Evolutionary conservation across 352 stramenopile genomes (phyloP), one percentile per base, ranked within the genome.

Genomic region (Pythium chondricola): DNA sequence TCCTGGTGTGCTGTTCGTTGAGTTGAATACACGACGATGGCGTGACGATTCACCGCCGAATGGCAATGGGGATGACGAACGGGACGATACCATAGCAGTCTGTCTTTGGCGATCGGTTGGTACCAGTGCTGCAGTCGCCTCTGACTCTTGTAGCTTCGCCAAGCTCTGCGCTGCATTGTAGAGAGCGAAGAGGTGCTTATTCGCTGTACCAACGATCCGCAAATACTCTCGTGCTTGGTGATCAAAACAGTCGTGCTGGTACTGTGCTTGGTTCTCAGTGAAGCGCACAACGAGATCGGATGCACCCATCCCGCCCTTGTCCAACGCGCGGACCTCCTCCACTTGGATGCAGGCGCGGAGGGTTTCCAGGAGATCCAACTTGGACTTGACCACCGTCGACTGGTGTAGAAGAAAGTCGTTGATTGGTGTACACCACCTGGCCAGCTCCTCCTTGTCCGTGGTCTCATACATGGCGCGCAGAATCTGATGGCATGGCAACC

Each of bases 321-420:
- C 16, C 2, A 18, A 42, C 6, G 35, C 29, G 13, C 22, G 20
- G 6, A 67, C 44, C 39, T 60, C 36, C 11, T 59, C 30, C 13
- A 53, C 33, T 6, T 66, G 50, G 8, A 39, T 29, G 32, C 38
- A 58, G 8, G 40, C 39, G 6, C 48, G 35, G 14, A 62, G 20
- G 1, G 29, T 51, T 6, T 56, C 32, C 8, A 69, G 51, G 11
- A 67, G 32, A 21, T 70, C 57, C 37, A 50, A 61, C 53, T 70
- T 70, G 48, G 44, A 39, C 29, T 63, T 60, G 29, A 70, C 32
- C n/a, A 70, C 42, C 27, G 50, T 64, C 4, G 61, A 60, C 47
- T 67, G 61, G 13, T 70, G 57, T 30, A 58, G 44, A 22, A 70
- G 49, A 33, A 70, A 70, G 16, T 67, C 52, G 20, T 70, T 53